Base-by-base conservation (phyloP, 2,329 filamentous ascomycete genomes). In the Colletotrichum australisinense region DNA sequence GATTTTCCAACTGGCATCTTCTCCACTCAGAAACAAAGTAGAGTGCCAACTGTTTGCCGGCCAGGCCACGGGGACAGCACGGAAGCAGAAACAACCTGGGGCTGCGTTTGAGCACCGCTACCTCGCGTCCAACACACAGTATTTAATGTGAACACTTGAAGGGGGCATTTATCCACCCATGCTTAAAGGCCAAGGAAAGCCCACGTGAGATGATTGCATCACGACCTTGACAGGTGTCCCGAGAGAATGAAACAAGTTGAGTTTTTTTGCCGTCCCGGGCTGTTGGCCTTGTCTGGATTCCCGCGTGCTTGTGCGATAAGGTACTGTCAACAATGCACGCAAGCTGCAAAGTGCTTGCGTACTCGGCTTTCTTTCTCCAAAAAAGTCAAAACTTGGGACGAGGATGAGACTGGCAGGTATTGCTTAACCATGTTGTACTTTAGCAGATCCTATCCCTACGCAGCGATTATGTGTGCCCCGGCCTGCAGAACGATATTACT, bases 291-390 rank as follows among this genome's bases (percentile, higher is more conserved):
- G n/a, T 11, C 38, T 53, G 26, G n/a, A 24, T 63, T n/a, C 42
- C 30, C 42, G 30, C 28, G 19, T 69, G 52, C 55, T 62, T 68
- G 65, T 42, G 52, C 58, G 46, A 52, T 56, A 66, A 62, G 56
- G 67, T 73, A 73, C 60, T 73, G 60, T 73, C 62, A 73, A 62
- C 38, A 73, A 60, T 66, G 71, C 60, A 60, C 60, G 58, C 58
- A 63, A 72, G 66, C 65, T 69, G 69, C 59, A 72, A 35, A 69
- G 58, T 16, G 35, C 30, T 52, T 46, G 26, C 59, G 53, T 60
- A 70, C 63, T 68, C 58, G 55, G 26, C 16, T 46, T 56, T 12
- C 5, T 22, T 49, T 22, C 19, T 22, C 42, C 24, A 32, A 22
- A 32, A 22, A 63, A 57, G 28, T n/a, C 28, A 30, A 57, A 26